Conservation (phyloP, 2,329 filamentous ascomycete species). For the Trematosphaeria pertusa region DNA sequence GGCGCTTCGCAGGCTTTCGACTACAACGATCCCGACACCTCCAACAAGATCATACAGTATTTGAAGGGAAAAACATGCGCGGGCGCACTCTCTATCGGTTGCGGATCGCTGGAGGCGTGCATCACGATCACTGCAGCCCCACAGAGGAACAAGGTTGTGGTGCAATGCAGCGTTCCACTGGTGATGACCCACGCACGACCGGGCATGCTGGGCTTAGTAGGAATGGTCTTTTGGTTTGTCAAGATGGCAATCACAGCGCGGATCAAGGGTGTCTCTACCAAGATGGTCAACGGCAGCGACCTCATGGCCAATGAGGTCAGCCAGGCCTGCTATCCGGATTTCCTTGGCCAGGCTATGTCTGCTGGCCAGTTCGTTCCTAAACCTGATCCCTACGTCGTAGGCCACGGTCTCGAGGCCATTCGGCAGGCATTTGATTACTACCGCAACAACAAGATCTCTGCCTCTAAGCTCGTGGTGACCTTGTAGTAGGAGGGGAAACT, state of each 20-base stretch:
- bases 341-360: neutral
- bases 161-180: conserved; percentile 9
- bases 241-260: neutral
- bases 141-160: conserved; percentile 18
- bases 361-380: neutral
- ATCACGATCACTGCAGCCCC: conserved; percentile 15
- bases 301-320: neutral
- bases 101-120: conserved; percentile 19
- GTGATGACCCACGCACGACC: neutral
- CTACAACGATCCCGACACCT: conserved; percentile 51
- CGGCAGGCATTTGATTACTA: too few species aligned
- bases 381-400: neutral
- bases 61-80: conserved; percentile 44
- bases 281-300: neutral
- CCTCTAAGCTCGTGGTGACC: too few species aligned
- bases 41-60: conserved; percentile 42
- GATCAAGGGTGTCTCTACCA: neutral
- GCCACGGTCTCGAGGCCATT: too few species aligned
- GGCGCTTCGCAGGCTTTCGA: conserved; percentile 58
- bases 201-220: neutral
- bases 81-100: conserved; percentile 45
- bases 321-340: neutral
- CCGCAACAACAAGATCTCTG: too few species aligned
- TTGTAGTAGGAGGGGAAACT: too few species aligned
- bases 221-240: neutral